Evolutionary conservation across 345 rosid genomes (phyloP).

Genomic region (Raphanus sativus): DNA sequence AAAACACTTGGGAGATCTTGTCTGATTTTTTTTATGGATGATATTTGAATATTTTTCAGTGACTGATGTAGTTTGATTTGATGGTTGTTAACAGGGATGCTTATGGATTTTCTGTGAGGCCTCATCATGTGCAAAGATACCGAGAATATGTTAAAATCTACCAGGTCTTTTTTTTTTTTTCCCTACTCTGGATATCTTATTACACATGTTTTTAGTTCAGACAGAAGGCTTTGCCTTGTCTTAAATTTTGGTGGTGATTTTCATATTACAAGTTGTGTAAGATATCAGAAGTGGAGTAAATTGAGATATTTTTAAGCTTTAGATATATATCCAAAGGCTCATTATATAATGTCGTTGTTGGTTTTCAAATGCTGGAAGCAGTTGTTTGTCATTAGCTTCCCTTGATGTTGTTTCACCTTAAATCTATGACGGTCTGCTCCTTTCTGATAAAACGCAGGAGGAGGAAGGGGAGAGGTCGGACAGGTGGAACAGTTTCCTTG

Average conservation of each 20-base stretch:
- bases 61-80: constrained; percentile 7
- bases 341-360: background rate
- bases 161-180: constrained; percentile 47
- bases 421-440: too few relatives aligned
- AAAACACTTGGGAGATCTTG: background rate
- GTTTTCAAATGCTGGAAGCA: background rate
- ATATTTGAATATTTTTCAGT: background rate
- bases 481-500: constrained; percentile 81
- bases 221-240: background rate
- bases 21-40: background rate
- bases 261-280: background rate
- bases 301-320: too few relatives aligned
- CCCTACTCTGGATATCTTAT: background rate
- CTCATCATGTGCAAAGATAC: constrained; percentile 89
- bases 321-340: background rate
- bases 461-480: constrained; percentile 99
- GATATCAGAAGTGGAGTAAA: too few relatives aligned
- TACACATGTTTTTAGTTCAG: background rate
- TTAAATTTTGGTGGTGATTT: background rate
- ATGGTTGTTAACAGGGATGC: constrained; percentile 70
- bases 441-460: constrained; percentile 48
- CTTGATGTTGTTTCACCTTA: background rate
- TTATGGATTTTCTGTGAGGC: constrained; percentile 96
- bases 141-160: constrained; percentile 88
- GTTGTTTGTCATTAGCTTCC: background rate